Base-by-base conservation (phyloP, 495 filamentous ascomycete genomes). In the Chaetomidium leptoderma region DNA sequence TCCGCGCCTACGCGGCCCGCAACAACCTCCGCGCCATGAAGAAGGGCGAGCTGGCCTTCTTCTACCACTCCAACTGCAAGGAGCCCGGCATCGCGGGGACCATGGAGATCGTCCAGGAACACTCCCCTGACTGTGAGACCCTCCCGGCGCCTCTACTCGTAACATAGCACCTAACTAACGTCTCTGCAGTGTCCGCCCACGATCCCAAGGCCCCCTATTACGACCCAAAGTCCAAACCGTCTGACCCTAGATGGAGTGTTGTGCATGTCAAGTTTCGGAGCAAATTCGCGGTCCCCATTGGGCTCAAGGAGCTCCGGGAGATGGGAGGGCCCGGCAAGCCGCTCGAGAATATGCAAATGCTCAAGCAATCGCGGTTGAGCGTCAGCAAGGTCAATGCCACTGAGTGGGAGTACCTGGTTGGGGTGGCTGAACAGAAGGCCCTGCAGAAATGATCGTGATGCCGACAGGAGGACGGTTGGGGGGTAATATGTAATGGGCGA, bases 31-130 rank as follows among this genome's bases (percentile, higher is more conserved):
- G 86, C 2, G 78, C 84, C 6, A 98, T 97, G 93, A 90, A 88
- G 70, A 82, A 85, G 61, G 92, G 93, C 39, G 93, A 98, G 60
- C 75, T 88, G 42, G 92, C 91, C 35, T 96, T 98, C 74, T 97
- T 98, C 76, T 98, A 98, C 69, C 92, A 96, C 74, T 92, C 88
- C n/a, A 95, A 91, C 66, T 91, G 88, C 75, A 95, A 93, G 71
- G 80, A 84, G 30, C 92, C 93, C 0, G 92, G 90, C 3, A 88
- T 98, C 49, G 91, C 86, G 5, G 93, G 93, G n/a, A 82, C 87
- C 8, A 95, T 97, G 89, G 88, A 95, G 70, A 87, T 98, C 66
- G 90, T 95, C 3, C 72, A 82, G 59, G 90, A 95, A 71, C 85
- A 90, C 63, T 83, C 86, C 2, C 76, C 83, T 7, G 93, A 98